A percentile compares a stretch with the other conserved stretches of the same genome.
Evolutionary conservation across 1,284 basidiomycete species (phyloP).

Genomic region (Crepidotus sp.): DNA sequence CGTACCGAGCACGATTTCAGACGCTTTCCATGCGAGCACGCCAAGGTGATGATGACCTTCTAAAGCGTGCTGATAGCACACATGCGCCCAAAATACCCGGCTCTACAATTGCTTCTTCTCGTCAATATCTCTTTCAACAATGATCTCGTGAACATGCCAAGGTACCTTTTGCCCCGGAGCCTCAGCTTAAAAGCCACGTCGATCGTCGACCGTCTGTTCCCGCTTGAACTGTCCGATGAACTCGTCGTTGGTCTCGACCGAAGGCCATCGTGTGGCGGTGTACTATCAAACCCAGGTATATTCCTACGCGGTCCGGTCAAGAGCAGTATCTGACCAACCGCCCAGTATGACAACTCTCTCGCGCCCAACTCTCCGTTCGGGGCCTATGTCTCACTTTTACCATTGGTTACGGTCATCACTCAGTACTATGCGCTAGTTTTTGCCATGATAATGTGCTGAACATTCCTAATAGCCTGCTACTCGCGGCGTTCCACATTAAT

Average conservation of each 20-base stretch:
- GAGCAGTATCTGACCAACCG: no score
- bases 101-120: not conserved
- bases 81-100: constrained; percentile 4
- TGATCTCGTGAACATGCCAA: constrained; percentile 14
- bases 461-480: constrained; percentile 11
- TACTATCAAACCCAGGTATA: constrained; percentile 22
- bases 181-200: constrained; percentile 1
- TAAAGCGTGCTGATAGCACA: constrained; percentile 1
- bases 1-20: not conserved
- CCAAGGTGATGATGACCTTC: constrained; percentile 1
- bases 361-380: constrained; percentile 16
- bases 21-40: not conserved
- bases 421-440: constrained; percentile 10
- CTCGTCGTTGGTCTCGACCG: constrained; percentile 1
- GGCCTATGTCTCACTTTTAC: constrained; percentile 18
- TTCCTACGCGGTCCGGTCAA: no score
- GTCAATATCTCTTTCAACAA: not conserved
- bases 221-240: constrained; percentile 8
- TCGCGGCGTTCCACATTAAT: constrained; percentile 23
- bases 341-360: constrained; percentile 17
- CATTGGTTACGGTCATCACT: constrained; percentile 18
- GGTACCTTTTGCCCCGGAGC: not conserved
- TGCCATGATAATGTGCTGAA: not conserved
- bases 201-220: no score
- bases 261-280: constrained; percentile 18